Evolutionary conservation across 768 basidiomycete species (phyloP), one percentile per base, ranked within the genome.

Genomic region (Lyophyllum decastes): DNA sequence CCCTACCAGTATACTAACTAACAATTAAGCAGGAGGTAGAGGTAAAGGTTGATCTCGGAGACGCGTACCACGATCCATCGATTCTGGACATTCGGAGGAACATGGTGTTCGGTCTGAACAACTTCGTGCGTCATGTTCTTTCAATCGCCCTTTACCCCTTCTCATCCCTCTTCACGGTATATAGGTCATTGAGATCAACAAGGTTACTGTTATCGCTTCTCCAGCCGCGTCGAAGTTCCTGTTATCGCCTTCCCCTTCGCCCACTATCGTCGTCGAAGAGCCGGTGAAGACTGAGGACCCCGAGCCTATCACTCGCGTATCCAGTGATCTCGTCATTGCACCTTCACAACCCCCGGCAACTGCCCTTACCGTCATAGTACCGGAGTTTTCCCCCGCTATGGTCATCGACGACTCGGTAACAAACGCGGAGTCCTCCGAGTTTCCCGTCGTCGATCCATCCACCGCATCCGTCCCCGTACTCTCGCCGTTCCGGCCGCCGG

Each of bases 41-140:
- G 27, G 8, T 51, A 2, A 24, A 45, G 6, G 48, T 24, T 9
- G 24, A 38, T 21, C 25, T 62, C 4, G 34, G n/a, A 1, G 51
- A 58, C 16, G 61, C 56, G 1, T 58, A 35, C 22, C 53, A 58
- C 8, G 51, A 58, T n/a, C 57, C 61, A 2, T 48, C 44, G 10
- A 54, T 62, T 2, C 44, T 62, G 26, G 61, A 62, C 49, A 17
- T 58, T 21, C 24, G 55, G 11, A 41, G 49, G 22, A 55, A 44
- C 10, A 17, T 53, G 24, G 35, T 30, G 2, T 56, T 34, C 14
- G 55, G 59, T 6, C 40, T 60, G 2, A 49, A 49, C 27, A 30
- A 52, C n/a, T 41, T 49, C 30, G 59, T 60, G 40, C 30, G 54
- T 52, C 25, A 11, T 17, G 7, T 26, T 21, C 25, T 14, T 30